Conservation (phyloP, 768 basidiomycete species). For the Suillus spraguei region DNA sequence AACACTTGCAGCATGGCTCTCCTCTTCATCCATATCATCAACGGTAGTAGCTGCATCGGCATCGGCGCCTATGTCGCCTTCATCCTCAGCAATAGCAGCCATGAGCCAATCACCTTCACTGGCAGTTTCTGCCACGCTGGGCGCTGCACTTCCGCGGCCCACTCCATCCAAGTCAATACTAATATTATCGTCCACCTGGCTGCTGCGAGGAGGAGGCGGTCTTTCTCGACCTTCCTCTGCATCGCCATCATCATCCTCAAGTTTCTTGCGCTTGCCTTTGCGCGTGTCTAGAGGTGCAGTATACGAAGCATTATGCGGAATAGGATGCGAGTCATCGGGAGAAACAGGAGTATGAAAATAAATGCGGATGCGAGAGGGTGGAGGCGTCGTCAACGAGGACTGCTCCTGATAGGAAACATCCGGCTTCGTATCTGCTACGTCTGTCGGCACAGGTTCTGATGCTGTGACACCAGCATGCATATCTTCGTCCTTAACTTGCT, state of each 20-base stretch:
- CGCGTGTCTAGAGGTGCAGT: conserved; percentile 58
- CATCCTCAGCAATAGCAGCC: conserved; percentile 82
- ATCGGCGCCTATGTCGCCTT: conserved; percentile 57
- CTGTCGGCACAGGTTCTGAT: conserved; percentile 25
- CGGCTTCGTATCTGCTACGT: conserved; percentile 35
- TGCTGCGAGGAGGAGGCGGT: conserved; percentile 57
- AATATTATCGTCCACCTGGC: conserved; percentile 53
- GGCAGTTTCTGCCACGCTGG: conserved; percentile 59
- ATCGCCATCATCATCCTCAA: conserved; percentile 87
- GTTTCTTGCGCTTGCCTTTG: conserved; percentile 87
- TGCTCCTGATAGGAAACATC: conserved; percentile 31
- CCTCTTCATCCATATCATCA: conserved; percentile 49
- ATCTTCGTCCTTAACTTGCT: conserved; percentile 35
- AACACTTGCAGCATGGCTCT: conserved; percentile 42
- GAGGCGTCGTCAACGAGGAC: conserved; percentile 43
- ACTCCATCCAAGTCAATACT: conserved; percentile 60
- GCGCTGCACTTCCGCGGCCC: conserved; percentile 62
- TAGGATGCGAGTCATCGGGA: conserved; percentile 76
- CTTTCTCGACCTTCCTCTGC: conserved; percentile 69
- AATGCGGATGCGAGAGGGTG: conserved; percentile 82
- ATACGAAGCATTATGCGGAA: conserved; percentile 60
- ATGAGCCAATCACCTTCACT: conserved; percentile 89
- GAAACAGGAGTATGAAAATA: conserved; percentile 92
- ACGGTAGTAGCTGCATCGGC: conserved; percentile 50
- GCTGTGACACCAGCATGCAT: conserved; percentile 22